phyloP scores from a whole-genome alignment of 768 basidiomycete species.

The Phylloporus sp. region DNA sequence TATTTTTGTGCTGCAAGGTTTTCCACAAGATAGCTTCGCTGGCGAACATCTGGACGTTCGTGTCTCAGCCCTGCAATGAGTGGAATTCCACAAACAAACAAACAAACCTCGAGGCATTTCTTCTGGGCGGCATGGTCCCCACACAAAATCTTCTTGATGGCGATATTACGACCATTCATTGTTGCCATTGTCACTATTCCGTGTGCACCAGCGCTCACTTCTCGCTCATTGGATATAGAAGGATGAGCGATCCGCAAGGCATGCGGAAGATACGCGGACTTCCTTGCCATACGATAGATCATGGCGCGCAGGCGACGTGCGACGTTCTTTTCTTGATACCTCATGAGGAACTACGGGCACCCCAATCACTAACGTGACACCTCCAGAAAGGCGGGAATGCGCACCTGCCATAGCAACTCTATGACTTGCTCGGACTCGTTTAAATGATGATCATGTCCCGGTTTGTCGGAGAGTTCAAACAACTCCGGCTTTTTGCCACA shows the following conservation, averaged over 20 bases:
- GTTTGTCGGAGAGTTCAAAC: conserved; percentile 3
- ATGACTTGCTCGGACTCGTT: conserved; percentile 16
- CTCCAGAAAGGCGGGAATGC: background rate
- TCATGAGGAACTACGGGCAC: conserved; percentile 12
- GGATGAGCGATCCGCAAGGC: conserved; percentile 10
- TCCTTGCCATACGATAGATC: conserved; percentile 28
- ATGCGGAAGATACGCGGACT: conserved; percentile 22
- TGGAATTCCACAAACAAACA: background rate
- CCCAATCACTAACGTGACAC: background rate
- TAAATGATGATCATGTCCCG: background rate
- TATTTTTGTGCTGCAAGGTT: conserved; percentile 23
- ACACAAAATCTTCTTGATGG: conserved; percentile 24
- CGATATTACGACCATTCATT: conserved; percentile 14
- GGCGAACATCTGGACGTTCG: conserved; percentile 14
- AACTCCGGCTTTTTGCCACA: conserved; percentile 17
- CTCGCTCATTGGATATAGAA: background rate
- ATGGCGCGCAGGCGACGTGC: conserved; percentile 13
- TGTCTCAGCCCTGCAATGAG: conserved; percentile 1
- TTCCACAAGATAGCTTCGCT: conserved; percentile 28
- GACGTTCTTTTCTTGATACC: background rate
- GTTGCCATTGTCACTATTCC: conserved; percentile 19
- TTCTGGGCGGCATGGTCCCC: background rate
- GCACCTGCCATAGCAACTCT: conserved; percentile 24
- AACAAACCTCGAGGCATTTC: conserved; percentile 12
- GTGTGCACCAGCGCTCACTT: conserved; percentile 13